Conservation (phyloP, 257 asterid species). For the Oldenlandia corymbosa region DNA sequence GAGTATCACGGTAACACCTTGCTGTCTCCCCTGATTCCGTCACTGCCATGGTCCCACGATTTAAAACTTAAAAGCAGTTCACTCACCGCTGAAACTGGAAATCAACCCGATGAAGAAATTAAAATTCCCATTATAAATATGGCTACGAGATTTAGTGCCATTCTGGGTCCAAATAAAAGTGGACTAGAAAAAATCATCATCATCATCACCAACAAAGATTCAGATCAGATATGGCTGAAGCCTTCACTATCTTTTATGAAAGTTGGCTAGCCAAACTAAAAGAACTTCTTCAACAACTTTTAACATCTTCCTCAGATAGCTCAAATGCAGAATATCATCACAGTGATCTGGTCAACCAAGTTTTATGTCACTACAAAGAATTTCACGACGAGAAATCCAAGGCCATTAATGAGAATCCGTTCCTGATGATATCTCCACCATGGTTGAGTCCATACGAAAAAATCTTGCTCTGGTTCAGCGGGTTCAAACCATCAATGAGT, state of each 20-base stretch:
- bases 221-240: neutral
- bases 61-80: too few relatives aligned
- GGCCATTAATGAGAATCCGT: slow-evolving; percentile 16
- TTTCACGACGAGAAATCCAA: slow-evolving; percentile 10
- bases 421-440: slow-evolving; percentile 25
- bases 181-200: too few relatives aligned
- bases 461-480: slow-evolving; percentile 21
- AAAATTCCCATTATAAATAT: too few relatives aligned
- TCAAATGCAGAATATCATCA: neutral
- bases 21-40: too few relatives aligned
- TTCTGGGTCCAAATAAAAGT: too few relatives aligned
- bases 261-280: slow-evolving; percentile 19
- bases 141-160: too few relatives aligned
- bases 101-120: too few relatives aligned
- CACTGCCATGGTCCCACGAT: too few relatives aligned
- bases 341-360: slow-evolving; percentile 8
- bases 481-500: slow-evolving; percentile 26
- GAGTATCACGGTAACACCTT: too few relatives aligned
- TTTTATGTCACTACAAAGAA: slow-evolving; percentile 21
- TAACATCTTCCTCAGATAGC: neutral
- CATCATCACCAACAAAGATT: too few relatives aligned
- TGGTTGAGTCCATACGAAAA: slow-evolving; percentile 27
- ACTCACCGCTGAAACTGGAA: too few relatives aligned
- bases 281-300: slow-evolving; percentile 5
- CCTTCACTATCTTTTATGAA: slow-evolving; percentile 20